These are phyloP conservation scores for Limnanthes douglasii DNA, from an alignment of 345 rosid genomes.

Conservation along the genomic window DNA sequence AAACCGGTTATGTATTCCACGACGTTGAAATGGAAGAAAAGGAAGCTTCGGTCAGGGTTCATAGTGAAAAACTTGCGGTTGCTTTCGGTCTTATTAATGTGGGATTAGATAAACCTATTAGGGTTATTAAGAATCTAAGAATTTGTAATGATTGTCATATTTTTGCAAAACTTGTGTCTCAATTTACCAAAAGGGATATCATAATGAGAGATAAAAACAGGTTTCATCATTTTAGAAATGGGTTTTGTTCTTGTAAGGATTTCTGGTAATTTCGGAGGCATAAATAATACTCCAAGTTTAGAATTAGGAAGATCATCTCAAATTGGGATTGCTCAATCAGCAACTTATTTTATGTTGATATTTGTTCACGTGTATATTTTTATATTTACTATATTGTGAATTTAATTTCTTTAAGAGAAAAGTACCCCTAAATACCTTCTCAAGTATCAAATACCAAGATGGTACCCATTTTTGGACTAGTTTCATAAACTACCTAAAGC, in stretches of 20 bases:
- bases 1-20: conserved; percentile 33
- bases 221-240: conserved; percentile 46
- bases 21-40: conserved; percentile 56
- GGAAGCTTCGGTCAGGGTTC: conserved; percentile 29
- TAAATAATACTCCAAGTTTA: no score
- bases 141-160: conserved; percentile 64
- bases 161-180: conserved; percentile 42
- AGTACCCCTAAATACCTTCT: no score
- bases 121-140: conserved; percentile 47
- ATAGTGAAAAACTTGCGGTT: conserved; percentile 60
- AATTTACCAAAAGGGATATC: conserved; percentile 29
- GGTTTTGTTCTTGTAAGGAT: conserved; percentile 50
- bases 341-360: no score
- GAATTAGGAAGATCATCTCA: no score
- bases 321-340: no score
- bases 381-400: no score
- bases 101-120: conserved; percentile 16
- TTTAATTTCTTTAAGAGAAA: no score
- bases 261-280: conserved; percentile 51
- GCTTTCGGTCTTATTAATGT: conserved; percentile 29
- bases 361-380: no score
- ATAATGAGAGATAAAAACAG: conserved; percentile 56
- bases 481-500: no score
- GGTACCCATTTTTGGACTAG: no score
- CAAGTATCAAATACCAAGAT: no score